Conservation (phyloP, 2,329 filamentous ascomycete species). For the Colletotrichum chrysophilum region DNA sequence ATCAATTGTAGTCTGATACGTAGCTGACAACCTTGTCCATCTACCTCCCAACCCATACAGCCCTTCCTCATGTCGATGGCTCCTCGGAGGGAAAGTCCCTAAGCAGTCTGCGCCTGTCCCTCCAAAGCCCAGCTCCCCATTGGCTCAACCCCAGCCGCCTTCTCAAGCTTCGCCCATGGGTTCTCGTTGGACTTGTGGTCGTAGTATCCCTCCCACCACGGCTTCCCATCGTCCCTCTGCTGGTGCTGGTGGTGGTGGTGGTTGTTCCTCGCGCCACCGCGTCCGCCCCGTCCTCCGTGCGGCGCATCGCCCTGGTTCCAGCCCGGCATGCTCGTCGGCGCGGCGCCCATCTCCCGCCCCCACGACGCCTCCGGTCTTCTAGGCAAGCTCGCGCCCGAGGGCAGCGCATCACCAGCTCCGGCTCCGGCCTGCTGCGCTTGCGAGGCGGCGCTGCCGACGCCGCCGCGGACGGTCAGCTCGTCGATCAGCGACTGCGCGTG, state of each 20-base stretch:
- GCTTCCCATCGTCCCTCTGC: slow-evolving; percentile 25
- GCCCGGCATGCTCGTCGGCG: neutral
- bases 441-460: neutral
- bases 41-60: neutral
- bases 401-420: neutral
- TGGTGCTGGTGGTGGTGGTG: neutral
- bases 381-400: slow-evolving; percentile 1
- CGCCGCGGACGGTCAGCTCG: neutral
- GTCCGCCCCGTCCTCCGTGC: neutral
- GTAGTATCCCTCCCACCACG: slow-evolving; percentile 73
- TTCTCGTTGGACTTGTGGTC: slow-evolving; percentile 73
- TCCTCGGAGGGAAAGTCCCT: neutral
- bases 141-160: slow-evolving; percentile 45
- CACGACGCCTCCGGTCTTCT: slow-evolving; percentile 13
- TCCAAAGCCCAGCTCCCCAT: slow-evolving; percentile 49
- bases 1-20: neutral
- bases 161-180: slow-evolving; percentile 70
- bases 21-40: neutral
- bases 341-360: slow-evolving; percentile 7
- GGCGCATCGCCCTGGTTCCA: neutral
- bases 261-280: neutral
- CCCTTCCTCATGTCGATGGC: neutral
- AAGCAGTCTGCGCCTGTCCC: neutral
- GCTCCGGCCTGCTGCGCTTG: neutral
- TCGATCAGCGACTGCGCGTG: slow-evolving; percentile 19